These are phyloP conservation scores for Maudiozyma turicensis DNA, from an alignment of 805 yeast genomes.

Conservation along the genomic window DNA sequence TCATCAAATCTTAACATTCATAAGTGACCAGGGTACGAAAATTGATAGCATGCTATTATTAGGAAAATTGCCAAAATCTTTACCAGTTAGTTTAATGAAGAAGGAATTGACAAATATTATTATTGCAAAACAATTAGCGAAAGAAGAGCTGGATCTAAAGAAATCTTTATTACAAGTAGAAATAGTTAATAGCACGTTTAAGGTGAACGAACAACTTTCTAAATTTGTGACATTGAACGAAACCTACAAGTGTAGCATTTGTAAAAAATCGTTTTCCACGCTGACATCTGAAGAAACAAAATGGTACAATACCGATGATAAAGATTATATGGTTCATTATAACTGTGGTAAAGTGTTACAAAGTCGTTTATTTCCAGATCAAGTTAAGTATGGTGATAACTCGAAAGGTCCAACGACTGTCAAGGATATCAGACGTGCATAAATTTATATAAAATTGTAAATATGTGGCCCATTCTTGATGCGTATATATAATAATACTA, in stretches of 20 bases:
- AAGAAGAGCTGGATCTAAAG: slow-evolving; percentile 34
- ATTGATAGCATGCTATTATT: slow-evolving; percentile 29
- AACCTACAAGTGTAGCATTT: slow-evolving; percentile 45
- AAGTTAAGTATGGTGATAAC: slow-evolving; percentile 5
- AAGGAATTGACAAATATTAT: slow-evolving; percentile 38
- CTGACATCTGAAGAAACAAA: slow-evolving; percentile 13
- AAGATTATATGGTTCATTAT: slow-evolving; percentile 17
- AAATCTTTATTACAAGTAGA: slow-evolving; percentile 47
- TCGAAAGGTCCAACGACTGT: slow-evolving; percentile 1
- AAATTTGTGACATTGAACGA: slow-evolving; percentile 33
- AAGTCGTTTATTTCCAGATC: slow-evolving; percentile 6
- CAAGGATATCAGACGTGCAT: neutral
- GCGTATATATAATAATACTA: no score
- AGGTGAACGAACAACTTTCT: slow-evolving; percentile 32
- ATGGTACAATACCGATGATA: slow-evolving; percentile 12
- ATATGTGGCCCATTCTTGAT: neutral
- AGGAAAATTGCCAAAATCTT: slow-evolving; percentile 40
- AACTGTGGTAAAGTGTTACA: slow-evolving; percentile 21
- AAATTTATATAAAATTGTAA: neutral
- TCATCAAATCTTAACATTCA: slow-evolving; percentile 8
- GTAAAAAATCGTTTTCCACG: slow-evolving; percentile 34
- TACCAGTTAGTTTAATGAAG: slow-evolving; percentile 37
- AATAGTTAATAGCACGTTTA: slow-evolving; percentile 37
- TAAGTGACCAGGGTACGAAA: slow-evolving; percentile 20
- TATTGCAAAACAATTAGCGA: slow-evolving; percentile 31